Conservation (phyloP, 78 protist species). For the Dictyostelium capitatum region DNA sequence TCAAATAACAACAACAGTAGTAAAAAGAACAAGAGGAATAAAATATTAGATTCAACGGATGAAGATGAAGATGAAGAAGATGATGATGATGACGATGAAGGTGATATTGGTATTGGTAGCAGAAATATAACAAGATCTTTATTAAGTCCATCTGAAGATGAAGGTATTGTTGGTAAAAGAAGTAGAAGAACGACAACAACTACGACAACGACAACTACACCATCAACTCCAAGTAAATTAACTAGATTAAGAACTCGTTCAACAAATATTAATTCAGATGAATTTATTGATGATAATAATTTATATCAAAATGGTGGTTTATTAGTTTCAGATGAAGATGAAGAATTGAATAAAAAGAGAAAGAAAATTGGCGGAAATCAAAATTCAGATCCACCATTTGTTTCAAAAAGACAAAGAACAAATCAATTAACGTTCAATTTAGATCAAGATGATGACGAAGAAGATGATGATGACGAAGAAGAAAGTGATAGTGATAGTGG, state of each 20-base stretch:
- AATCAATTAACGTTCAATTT: neutral
- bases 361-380: neutral
- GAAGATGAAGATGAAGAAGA: neutral
- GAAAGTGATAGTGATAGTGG: neutral
- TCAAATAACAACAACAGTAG: neutral
- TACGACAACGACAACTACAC: neutral
- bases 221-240: slow-evolving; percentile 3
- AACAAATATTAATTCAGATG: neutral
- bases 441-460: slow-evolving; percentile 8
- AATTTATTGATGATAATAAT: neutral
- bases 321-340: neutral
- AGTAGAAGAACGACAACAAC: slow-evolving; percentile 1
- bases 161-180: neutral
- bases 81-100: neutral
- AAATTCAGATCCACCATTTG: neutral
- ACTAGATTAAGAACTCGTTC: neutral
- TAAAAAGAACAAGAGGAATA: neutral
- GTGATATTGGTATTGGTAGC: neutral
- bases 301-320: neutral
- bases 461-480: neutral
- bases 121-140: neutral
- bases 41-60: neutral
- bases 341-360: slow-evolving; percentile 3
- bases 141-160: neutral
- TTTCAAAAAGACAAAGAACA: slow-evolving; percentile 1